phyloP scores from a whole-genome alignment of 225 moss, liverwort and hornwort genomes.

The Rhytidiadelphus loreus region DNA sequence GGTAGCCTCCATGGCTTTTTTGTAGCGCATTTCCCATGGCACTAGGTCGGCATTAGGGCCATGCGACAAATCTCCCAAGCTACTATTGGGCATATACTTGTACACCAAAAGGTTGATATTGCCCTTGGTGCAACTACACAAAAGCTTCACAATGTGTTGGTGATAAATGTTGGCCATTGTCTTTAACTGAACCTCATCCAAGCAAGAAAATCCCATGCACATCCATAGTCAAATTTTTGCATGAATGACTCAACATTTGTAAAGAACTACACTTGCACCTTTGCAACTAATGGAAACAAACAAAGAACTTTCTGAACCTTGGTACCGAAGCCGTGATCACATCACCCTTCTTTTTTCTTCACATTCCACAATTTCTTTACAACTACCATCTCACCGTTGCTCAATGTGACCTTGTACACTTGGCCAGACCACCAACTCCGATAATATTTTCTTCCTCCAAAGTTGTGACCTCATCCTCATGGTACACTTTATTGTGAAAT shows the following conservation, averaged over 20 bases:
- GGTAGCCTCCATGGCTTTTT: not conserved
- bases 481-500: not conserved
- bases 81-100: not conserved
- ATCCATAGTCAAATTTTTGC: not conserved
- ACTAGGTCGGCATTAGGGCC: not conserved
- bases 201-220: not conserved
- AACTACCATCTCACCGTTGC: not conserved
- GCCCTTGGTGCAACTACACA: not conserved
- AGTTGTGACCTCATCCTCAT: not conserved
- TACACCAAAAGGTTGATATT: not conserved
- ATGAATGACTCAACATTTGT: not conserved
- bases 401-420: not conserved
- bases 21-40: not conserved
- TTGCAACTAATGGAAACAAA: not conserved
- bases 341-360: not conserved
- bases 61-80: not conserved
- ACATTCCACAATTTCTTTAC: not conserved
- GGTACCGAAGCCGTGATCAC: not conserved
- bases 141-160: not conserved
- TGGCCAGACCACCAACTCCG: not conserved
- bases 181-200: not conserved
- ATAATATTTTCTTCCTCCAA: not conserved
- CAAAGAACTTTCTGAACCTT: not conserved
- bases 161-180: not conserved
- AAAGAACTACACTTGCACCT: rapidly evolving